These are phyloP conservation scores for Pythium insidiosum DNA, from an alignment of 352 stramenopile species.

Conservation along the genomic window DNA sequence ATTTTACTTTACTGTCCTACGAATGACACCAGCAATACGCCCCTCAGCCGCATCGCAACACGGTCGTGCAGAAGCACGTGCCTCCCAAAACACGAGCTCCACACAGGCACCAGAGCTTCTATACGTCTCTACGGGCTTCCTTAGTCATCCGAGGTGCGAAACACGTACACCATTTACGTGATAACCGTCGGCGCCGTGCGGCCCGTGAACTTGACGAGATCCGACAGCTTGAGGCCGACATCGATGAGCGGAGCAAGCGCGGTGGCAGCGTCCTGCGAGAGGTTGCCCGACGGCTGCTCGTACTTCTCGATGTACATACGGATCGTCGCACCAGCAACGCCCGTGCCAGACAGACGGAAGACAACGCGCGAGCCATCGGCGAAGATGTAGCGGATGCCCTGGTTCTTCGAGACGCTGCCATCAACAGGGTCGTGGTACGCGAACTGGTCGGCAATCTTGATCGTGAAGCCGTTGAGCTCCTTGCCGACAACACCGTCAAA, in stretches of 20 bases:
- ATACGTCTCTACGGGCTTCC: too few relatives aligned
- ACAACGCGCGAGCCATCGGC: slow-evolving; percentile 92
- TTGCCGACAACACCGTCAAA: slow-evolving; percentile 61
- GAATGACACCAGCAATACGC: too few relatives aligned
- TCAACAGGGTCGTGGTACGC: slow-evolving; percentile 98
- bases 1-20: too few relatives aligned
- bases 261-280: slow-evolving; percentile 66
- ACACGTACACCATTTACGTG: slow-evolving; percentile 76
- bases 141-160: too few relatives aligned
- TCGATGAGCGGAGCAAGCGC: slow-evolving; percentile 89
- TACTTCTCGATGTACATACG: slow-evolving; percentile 99
- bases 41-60: too few relatives aligned
- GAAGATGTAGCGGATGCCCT: slow-evolving; percentile 97
- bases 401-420: slow-evolving; percentile 91
- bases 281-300: slow-evolving; percentile 81
- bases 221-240: slow-evolving; percentile 88
- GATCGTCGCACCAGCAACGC: slow-evolving; percentile 95
- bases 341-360: slow-evolving; percentile 97
- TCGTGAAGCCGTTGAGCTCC: slow-evolving; percentile 69
- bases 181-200: slow-evolving; percentile 95
- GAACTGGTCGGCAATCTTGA: slow-evolving; percentile 94
- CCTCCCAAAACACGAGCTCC: too few relatives aligned
- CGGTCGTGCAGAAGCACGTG: too few relatives aligned
- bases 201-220: slow-evolving; percentile 91
- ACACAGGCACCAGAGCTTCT: too few relatives aligned